Evolutionary conservation across 2,329 filamentous ascomycete species (phyloP).

Genomic region (Dothideomycetes sp.): DNA sequence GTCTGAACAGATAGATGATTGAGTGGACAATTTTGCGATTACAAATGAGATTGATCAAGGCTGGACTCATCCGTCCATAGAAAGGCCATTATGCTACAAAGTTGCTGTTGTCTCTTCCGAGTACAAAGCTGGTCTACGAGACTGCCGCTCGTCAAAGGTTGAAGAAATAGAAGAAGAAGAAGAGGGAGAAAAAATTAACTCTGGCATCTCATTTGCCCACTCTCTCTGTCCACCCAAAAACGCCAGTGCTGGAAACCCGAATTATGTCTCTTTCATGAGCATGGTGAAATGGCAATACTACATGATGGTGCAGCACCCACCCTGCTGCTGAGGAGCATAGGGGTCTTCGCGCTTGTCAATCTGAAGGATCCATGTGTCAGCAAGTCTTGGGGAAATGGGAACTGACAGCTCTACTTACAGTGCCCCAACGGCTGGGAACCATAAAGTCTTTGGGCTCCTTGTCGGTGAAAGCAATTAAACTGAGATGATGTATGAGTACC

Average conservation of each 20-base stretch:
- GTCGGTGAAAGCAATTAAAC: slow-evolving; percentile 96
- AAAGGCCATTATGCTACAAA: slow-evolving; percentile 13
- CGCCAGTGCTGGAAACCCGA: slow-evolving; percentile 13
- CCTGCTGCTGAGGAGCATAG: slow-evolving; percentile 91
- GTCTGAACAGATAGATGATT: too few species aligned
- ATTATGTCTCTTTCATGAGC: slow-evolving; percentile 10
- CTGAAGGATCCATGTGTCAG: too few species aligned
- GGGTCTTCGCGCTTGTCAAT: slow-evolving; percentile 94
- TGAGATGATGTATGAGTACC: slow-evolving; percentile 32
- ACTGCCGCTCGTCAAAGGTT: background rate
- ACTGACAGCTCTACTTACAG: slow-evolving; percentile 44
- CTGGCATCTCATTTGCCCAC: slow-evolving; percentile 2
- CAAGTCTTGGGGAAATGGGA: background rate
- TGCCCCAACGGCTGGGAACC: slow-evolving; percentile 95
- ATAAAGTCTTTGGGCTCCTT: slow-evolving; percentile 93
- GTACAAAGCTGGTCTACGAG: slow-evolving; percentile 5
- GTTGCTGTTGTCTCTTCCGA: slow-evolving; percentile 1
- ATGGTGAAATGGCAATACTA: slow-evolving; percentile 34
- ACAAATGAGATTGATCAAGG: slow-evolving; percentile 5
- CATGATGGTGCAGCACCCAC: slow-evolving; percentile 94
- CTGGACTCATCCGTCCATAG: background rate
- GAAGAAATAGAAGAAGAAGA: background rate
- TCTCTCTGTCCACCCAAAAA: slow-evolving; percentile 11
- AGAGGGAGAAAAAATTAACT: slow-evolving; percentile 11
- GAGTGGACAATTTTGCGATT: too few species aligned